Percentiles rank a stretch among this genome's conserved stretches.
These are phyloP conservation scores for Lyophyllum atratum DNA, from an alignment of 768 basidiomycete genomes.

Conservation along the genomic window DNA sequence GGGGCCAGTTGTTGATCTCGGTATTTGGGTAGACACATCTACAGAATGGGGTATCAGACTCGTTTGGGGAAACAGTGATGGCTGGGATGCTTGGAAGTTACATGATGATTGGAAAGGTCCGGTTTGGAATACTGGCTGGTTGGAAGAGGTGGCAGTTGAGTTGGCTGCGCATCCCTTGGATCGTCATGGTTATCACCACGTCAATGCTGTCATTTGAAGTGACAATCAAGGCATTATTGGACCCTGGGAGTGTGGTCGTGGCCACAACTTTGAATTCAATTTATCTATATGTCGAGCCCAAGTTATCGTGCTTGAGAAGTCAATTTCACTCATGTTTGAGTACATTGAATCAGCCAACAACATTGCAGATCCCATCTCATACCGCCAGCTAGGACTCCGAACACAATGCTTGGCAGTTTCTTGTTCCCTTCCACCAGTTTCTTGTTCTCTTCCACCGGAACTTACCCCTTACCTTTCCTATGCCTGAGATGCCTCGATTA, in stretches of 20 bases:
- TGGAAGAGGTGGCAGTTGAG: conserved; percentile 26
- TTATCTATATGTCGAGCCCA: neutral
- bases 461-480: conserved; percentile 13
- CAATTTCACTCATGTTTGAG: conserved; percentile 11
- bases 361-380: conserved; percentile 32
- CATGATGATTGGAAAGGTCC: conserved; percentile 13
- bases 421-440: too few relatives aligned
- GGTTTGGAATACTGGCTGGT: conserved; percentile 25
- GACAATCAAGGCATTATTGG: conserved; percentile 41
- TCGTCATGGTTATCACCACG: conserved; percentile 4
- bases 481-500: conserved; percentile 1
- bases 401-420: neutral
- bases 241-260: conserved; percentile 33
- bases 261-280: conserved; percentile 2
- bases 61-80: neutral
- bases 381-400: conserved; percentile 2
- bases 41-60: conserved; percentile 20
- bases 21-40: conserved; percentile 37
- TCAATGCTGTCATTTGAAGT: conserved; percentile 25
- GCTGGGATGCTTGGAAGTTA: conserved; percentile 22
- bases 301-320: neutral
- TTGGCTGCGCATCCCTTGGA: conserved; percentile 19
- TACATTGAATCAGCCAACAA: conserved; percentile 29
- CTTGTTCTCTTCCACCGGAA: conserved; percentile 20
- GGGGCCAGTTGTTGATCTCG: neutral